phyloP scores from a whole-genome alignment of 768 basidiomycete species.

The Naematelia encephala region DNA sequence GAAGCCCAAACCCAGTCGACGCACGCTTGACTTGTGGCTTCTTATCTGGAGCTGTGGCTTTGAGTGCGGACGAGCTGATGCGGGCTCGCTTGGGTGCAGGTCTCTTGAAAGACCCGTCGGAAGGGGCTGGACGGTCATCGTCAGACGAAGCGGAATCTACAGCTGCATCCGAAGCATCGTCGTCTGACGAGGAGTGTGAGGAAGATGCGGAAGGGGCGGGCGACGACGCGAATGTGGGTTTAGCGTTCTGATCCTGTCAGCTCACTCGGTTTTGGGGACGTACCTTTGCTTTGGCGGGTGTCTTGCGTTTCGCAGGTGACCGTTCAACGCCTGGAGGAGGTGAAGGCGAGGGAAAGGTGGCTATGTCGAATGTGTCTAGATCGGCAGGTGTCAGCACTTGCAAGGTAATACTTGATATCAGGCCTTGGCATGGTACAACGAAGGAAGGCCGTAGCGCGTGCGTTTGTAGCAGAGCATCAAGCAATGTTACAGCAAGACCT shows the following conservation, averaged over 20 bases:
- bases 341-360: slow-evolving; percentile 28
- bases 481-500: too few relatives aligned
- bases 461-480: too few relatives aligned
- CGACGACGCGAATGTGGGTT: not conserved
- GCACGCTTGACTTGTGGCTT: slow-evolving; percentile 6
- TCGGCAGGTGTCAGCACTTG: not conserved
- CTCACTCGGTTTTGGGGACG: not conserved
- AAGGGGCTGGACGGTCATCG: not conserved
- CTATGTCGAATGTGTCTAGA: slow-evolving; percentile 30
- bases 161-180: slow-evolving; percentile 4
- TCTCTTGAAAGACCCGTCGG: not conserved
- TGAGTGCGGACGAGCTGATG: slow-evolving; percentile 3
- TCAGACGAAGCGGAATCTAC: not conserved
- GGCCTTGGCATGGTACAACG: not conserved
- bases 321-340: slow-evolving; percentile 23
- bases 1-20: slow-evolving; percentile 14
- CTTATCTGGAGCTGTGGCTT: not conserved
- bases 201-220: not conserved
- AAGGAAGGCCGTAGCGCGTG: too few relatives aligned
- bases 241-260: not conserved
- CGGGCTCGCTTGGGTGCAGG: slow-evolving; percentile 3
- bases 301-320: slow-evolving; percentile 8
- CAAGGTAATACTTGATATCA: not conserved
- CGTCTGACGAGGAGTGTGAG: slow-evolving; percentile 6
- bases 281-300: slow-evolving; percentile 1